Percentiles rank a stretch among this genome's conserved stretches.
phyloP scores from a whole-genome alignment of 2,329 filamentous ascomycete species.

The Botrytis paeoniae region DNA sequence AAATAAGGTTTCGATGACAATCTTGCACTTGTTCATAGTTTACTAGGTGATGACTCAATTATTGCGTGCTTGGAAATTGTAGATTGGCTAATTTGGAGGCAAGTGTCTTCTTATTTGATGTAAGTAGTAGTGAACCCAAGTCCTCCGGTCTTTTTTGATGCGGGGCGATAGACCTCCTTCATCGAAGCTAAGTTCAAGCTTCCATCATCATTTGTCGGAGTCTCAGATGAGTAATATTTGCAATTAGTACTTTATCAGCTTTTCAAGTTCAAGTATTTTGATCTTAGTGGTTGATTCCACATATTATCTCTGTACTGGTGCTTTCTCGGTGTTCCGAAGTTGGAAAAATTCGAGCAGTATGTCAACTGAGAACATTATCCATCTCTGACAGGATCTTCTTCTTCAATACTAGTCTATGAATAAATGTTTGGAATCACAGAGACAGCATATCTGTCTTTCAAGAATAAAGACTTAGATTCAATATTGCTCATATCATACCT shows the following conservation, averaged over 20 bases:
- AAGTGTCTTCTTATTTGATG: neutral
- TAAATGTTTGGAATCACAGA: neutral
- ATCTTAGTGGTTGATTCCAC: neutral
- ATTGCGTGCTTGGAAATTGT: neutral
- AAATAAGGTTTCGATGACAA: neutral
- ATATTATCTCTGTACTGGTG: neutral
- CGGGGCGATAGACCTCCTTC: neutral
- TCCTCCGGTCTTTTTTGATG: neutral
- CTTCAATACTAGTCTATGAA: neutral
- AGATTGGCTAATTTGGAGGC: too few species aligned
- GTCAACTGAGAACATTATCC: neutral
- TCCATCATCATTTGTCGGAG: neutral
- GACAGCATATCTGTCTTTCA: neutral
- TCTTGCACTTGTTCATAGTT: neutral
- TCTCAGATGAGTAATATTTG: neutral
- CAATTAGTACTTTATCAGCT: neutral
- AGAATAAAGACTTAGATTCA: neutral
- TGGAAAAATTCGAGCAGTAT: neutral
- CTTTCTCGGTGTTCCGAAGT: neutral
- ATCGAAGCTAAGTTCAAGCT: neutral
- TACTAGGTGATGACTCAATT: neutral
- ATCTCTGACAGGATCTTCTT: neutral
- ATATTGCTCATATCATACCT: neutral
- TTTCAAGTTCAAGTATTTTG: too few species aligned
- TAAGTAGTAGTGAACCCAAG: neutral